Evolutionary conservation across 1,284 basidiomycete species (phyloP).

Genomic region (Irpex lacteus): DNA sequence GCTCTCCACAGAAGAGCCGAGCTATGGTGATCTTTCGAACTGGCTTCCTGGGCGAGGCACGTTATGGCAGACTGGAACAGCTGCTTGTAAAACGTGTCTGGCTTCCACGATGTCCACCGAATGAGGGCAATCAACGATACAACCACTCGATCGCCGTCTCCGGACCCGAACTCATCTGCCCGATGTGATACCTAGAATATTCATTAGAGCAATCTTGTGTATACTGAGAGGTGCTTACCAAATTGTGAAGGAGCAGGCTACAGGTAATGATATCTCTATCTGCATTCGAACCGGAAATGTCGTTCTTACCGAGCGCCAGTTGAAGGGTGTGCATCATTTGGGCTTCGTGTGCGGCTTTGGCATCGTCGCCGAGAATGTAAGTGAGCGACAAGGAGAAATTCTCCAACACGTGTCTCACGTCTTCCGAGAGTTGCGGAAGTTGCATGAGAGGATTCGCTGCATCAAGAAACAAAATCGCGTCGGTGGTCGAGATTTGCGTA

Average conservation of each 20-base stretch:
- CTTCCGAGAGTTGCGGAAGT: conserved; percentile 35
- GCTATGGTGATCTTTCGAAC: conserved; percentile 27
- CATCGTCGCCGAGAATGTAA: conserved; percentile 61
- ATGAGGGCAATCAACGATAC: conserved; percentile 56
- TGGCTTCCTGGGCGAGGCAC: conserved; percentile 52
- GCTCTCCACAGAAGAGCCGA: conserved; percentile 58
- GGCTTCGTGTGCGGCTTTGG: conserved; percentile 60
- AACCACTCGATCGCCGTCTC: conserved; percentile 50
- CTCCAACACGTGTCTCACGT: conserved; percentile 57
- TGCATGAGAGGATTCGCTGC: conserved; percentile 35
- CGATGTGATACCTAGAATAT: conserved; percentile 50
- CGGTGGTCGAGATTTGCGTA: conserved; percentile 54
- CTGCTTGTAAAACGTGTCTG: conserved; percentile 67
- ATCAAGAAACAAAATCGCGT: conserved; percentile 56
- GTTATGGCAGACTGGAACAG: conserved; percentile 58
- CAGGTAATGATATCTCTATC: conserved; percentile 64
- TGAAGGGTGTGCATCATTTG: conserved; percentile 67
- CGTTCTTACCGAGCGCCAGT: conserved; percentile 52
- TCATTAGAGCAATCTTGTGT: background rate
- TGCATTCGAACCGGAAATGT: conserved; percentile 52
- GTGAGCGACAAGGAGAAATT: conserved; percentile 56
- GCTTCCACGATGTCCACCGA: conserved; percentile 65
- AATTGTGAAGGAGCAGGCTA: conserved; percentile 53
- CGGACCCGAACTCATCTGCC: conserved; percentile 60
- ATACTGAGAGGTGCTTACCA: conserved; percentile 40